These are phyloP conservation scores for Salix exigua DNA, from an alignment of 345 rosid species.

Conservation along the genomic window DNA sequence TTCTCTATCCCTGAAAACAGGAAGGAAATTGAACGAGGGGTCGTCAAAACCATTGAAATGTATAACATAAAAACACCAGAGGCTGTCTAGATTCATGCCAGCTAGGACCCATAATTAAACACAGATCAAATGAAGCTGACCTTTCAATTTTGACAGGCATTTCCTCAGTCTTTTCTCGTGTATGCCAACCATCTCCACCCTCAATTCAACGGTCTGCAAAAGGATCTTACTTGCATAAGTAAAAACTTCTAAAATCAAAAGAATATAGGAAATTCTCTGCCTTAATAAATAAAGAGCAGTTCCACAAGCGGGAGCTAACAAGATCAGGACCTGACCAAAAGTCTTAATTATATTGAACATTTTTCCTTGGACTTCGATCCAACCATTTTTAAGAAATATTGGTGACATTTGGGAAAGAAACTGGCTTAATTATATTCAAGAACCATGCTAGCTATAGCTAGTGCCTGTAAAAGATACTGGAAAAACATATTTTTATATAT, in stretches of 20 bases:
- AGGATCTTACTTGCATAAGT: background rate
- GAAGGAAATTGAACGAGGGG: too few relatives aligned
- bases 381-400: background rate
- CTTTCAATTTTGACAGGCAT: constrained; percentile 40
- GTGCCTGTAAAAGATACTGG: background rate
- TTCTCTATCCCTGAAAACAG: constrained; percentile 40
- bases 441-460: too few relatives aligned
- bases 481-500: background rate
- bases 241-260: too few relatives aligned
- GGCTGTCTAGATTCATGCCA: too few relatives aligned
- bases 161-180: constrained; percentile 46
- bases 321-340: background rate
- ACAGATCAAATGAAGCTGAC: background rate
- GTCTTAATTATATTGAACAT: background rate
- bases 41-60: too few relatives aligned
- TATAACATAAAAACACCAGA: background rate
- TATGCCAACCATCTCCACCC: constrained; percentile 50
- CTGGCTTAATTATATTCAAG: too few relatives aligned
- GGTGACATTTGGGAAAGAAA: too few relatives aligned
- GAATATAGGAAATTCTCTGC: too few relatives aligned
- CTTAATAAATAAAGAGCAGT: background rate
- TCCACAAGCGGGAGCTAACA: background rate
- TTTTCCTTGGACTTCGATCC: background rate
- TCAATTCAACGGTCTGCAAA: constrained; percentile 42
- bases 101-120: too few relatives aligned